Conservation (phyloP, 192 early-diverging fungal genomes). For the Backusella morwellensis region DNA sequence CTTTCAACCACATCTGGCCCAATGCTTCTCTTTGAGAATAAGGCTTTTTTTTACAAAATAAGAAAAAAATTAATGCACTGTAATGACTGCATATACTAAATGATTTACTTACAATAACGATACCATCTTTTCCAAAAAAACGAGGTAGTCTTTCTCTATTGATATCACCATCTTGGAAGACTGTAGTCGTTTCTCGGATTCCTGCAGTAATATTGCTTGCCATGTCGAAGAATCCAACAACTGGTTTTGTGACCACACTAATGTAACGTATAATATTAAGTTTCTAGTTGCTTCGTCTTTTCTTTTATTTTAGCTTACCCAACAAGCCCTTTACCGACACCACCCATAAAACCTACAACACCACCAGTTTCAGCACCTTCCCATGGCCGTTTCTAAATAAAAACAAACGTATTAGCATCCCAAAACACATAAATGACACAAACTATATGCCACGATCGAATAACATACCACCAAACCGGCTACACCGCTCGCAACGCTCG, state of each 20-base stretch:
- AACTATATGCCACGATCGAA: not conserved
- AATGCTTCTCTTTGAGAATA: slow-evolving; percentile 72
- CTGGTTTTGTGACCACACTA: slow-evolving; percentile 80
- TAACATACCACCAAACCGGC: slow-evolving; percentile 66
- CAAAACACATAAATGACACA: not conserved
- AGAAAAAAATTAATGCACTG: not conserved
- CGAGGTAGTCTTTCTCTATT: slow-evolving; percentile 78
- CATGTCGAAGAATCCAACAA: slow-evolving; percentile 84
- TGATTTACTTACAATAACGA: slow-evolving; percentile 45
- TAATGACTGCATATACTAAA: not conserved
- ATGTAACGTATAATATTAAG: not conserved
- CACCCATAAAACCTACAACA: slow-evolving; percentile 79
- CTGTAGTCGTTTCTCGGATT: slow-evolving; percentile 82
- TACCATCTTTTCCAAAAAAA: slow-evolving; percentile 66
- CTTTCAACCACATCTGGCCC: slow-evolving; percentile 75
- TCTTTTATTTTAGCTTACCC: slow-evolving; percentile 32
- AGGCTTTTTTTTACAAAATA: slow-evolving; percentile 18
- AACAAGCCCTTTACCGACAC: slow-evolving; percentile 80
- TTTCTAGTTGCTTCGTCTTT: not conserved
- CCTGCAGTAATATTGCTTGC: slow-evolving; percentile 82
- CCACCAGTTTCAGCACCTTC: slow-evolving; percentile 79
- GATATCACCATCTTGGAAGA: slow-evolving; percentile 74
- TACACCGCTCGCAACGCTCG: slow-evolving; percentile 73
- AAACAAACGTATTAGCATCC: not conserved
- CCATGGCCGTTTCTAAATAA: slow-evolving; percentile 56